Evolutionary conservation across 805 yeast genomes (phyloP).

Genomic region (Barnettozyma populi): DNA sequence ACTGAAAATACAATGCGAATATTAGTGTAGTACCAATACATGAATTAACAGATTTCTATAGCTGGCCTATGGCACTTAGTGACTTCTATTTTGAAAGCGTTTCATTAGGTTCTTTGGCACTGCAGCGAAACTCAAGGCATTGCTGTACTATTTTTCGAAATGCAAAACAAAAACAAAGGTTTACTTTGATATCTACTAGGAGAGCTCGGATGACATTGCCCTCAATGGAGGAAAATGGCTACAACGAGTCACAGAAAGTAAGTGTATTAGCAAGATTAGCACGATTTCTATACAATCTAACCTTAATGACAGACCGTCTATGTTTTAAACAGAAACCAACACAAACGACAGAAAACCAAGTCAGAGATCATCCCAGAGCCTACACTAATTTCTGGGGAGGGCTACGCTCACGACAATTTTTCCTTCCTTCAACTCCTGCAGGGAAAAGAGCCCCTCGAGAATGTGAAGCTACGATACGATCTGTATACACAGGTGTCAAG

Average conservation of each 20-base stretch:
- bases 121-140: no score
- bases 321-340: conserved; percentile 6
- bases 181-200: no score
- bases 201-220: not conserved
- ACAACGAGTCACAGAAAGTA: conserved; percentile 12
- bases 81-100: no score
- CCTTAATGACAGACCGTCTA: conserved; percentile 16
- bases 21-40: no score
- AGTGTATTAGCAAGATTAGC: not conserved
- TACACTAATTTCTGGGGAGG: conserved; percentile 15
- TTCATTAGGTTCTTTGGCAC: no score
- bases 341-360: conserved; percentile 9
- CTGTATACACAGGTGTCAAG: conserved; percentile 10
- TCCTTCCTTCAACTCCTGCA: conserved; percentile 17
- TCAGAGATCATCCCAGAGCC: not conserved
- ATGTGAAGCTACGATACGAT: conserved; percentile 13
- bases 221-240: not conserved
- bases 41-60: no score
- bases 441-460: conserved; percentile 16
- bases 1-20: no score
- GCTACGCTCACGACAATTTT: not conserved
- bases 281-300: not conserved
- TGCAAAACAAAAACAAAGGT: no score
- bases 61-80: no score
- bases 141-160: no score